A percentile compares a stretch with the other conserved stretches of the same genome.
These are phyloP conservation scores for Fusarium ambrosium DNA, from an alignment of 2,329 filamentous ascomycete species.

Conservation along the genomic window DNA sequence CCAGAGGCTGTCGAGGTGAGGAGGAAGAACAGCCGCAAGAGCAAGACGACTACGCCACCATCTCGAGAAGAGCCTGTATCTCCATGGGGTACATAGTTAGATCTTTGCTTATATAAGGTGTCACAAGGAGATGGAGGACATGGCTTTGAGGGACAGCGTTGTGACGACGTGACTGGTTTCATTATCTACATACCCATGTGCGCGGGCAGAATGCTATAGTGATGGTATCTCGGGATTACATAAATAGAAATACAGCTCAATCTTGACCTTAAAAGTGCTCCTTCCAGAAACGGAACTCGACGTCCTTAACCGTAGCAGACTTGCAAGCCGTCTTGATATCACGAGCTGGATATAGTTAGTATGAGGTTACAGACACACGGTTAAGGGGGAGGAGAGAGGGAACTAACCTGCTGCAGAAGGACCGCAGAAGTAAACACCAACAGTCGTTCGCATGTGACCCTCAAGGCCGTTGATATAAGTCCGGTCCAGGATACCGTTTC, in stretches of 20 bases:
- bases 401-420: constrained; percentile 77
- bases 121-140: not conserved
- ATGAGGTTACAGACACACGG: not conserved
- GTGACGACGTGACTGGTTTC: constrained; percentile 6
- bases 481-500: constrained; percentile 86
- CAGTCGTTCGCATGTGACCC: constrained; percentile 81
- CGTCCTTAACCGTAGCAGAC: constrained; percentile 78
- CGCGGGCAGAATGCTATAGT: constrained; percentile 21
- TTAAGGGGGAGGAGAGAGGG: not conserved
- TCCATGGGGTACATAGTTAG: constrained; percentile 32
- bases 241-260: constrained; percentile 29
- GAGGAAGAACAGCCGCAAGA: constrained; percentile 43
- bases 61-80: constrained; percentile 37
- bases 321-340: constrained; percentile 88
- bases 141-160: not conserved
- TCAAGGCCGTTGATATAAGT: constrained; percentile 88
- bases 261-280: constrained; percentile 77
- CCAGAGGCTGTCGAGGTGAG: constrained; percentile 43
- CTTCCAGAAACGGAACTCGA: constrained; percentile 99
- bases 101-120: not conserved
- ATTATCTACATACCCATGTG: constrained; percentile 16
- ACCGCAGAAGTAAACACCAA: constrained; percentile 98
- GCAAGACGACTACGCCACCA: constrained; percentile 37
- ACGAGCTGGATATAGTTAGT: constrained; percentile 71
- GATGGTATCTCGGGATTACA: constrained; percentile 42